Evolutionary conservation across 257 asterid genomes (phyloP).

Genomic region (Primulina tabacum): DNA sequence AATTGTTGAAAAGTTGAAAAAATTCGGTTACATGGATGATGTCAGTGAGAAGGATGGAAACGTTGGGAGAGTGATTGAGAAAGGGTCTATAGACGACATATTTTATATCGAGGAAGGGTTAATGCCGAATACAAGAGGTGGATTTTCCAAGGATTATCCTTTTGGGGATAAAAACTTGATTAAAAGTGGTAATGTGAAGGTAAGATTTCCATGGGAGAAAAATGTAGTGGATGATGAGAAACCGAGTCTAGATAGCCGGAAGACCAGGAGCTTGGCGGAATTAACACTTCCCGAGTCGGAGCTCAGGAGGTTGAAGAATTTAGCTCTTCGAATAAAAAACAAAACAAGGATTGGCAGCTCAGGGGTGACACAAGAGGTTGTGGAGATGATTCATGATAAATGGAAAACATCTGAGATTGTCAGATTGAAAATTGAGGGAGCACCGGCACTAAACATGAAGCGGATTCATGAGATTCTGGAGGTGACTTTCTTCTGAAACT

Average conservation of each 20-base stretch:
- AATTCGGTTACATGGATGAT: slow-evolving; percentile 78
- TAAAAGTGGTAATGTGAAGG: slow-evolving; percentile 37
- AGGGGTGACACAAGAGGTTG: slow-evolving; percentile 70
- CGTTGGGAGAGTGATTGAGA: slow-evolving; percentile 44
- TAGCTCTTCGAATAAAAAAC: slow-evolving; percentile 43
- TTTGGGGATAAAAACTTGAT: slow-evolving; percentile 52
- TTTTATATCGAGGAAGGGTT: slow-evolving; percentile 80
- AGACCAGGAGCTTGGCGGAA: slow-evolving; percentile 46
- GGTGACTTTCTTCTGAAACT: slow-evolving; percentile 42
- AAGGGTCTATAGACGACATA: slow-evolving; percentile 81
- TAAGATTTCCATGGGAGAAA: slow-evolving; percentile 87
- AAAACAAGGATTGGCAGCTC: slow-evolving; percentile 44
- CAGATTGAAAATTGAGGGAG: slow-evolving; percentile 82
- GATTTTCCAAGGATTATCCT: slow-evolving; percentile 56
- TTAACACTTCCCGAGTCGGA: slow-evolving; percentile 50
- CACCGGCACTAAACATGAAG: slow-evolving; percentile 93
- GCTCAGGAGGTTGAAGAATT: slow-evolving; percentile 39
- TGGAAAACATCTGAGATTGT: slow-evolving; percentile 85
- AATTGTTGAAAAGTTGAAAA: slow-evolving; percentile 84
- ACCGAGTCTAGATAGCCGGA: slow-evolving; percentile 51
- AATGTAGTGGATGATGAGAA: slow-evolving; percentile 32
- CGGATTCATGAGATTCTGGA: slow-evolving; percentile 82
- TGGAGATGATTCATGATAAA: slow-evolving; percentile 70
- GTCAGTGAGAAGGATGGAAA: slow-evolving; percentile 35
- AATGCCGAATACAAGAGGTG: slow-evolving; percentile 77